Evolutionary conservation across 352 stramenopile genomes (phyloP).

Genomic region (Pythium sp.): DNA sequence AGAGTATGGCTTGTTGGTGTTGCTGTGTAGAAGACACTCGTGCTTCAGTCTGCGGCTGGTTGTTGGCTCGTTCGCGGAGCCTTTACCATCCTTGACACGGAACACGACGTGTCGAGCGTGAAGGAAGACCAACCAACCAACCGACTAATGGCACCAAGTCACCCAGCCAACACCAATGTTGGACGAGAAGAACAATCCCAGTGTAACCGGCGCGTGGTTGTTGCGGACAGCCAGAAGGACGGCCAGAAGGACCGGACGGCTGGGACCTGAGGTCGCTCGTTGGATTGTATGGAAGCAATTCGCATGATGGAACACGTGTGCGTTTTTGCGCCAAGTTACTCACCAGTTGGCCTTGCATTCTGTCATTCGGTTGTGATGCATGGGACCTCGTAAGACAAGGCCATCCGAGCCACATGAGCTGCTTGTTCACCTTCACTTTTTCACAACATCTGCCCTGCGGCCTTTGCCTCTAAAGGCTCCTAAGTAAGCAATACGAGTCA

Average conservation of each 20-base stretch:
- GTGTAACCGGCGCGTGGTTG: not conserved
- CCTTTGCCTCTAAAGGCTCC: not conserved
- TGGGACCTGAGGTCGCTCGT: not conserved
- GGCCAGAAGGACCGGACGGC: too few relatives aligned
- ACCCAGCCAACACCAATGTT: not conserved
- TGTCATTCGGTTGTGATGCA: not conserved
- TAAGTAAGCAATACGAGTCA: not conserved
- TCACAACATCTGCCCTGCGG: not conserved
- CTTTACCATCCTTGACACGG: not conserved
- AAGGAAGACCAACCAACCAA: not conserved
- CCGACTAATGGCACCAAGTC: not conserved
- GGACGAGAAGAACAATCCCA: not conserved
- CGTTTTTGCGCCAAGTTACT: not conserved
- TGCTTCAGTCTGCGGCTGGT: not conserved
- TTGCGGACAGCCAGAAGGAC: not conserved
- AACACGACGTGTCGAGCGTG: not conserved
- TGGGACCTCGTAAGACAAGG: not conserved
- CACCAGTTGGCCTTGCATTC: not conserved
- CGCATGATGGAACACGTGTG: not conserved
- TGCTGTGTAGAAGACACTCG: not conserved
- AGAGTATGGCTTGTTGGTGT: not conserved
- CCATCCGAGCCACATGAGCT: not conserved
- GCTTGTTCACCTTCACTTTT: not conserved
- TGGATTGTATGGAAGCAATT: not conserved
- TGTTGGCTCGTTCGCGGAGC: not conserved